Base-by-base conservation (phyloP, 768 basidiomycete species). In the Rhodotorula paludigena region DNA sequence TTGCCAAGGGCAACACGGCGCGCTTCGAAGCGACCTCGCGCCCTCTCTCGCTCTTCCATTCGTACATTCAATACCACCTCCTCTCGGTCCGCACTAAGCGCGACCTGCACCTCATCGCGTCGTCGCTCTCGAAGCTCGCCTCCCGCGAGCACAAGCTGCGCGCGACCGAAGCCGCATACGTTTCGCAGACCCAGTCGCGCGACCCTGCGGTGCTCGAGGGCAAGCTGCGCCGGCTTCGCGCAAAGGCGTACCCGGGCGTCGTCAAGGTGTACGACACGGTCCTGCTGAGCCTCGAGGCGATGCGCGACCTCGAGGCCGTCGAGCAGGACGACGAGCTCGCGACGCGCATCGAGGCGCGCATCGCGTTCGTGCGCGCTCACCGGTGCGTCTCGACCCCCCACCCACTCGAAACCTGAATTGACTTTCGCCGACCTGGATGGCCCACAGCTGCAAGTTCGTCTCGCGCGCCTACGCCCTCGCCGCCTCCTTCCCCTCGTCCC, bases 261-360 rank as follows among this genome's bases (percentile, higher is more conserved):
- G 87, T 96, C 77, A 94, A 94, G 78, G 74, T 80, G 2, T 84
- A 90, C 49, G 92, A 96, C 78, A 87, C 89, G 5, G 83, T 90
- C 38, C 78, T 94, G 28, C 91, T 94, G 79, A 88, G 87, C 74
- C 80, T 96, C 52, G 84, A 85, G 60, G 89, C 91, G 77, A 89
- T 94, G 85, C 82, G 89, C 35, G 84, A 84, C 11, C 81, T 96
- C 63, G 89, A 85, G 59, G 84, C 92, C 45, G 89, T 94, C 21
- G 90, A 94, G 74, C 90, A 92, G 77, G 89, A 86, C 73, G 87
- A 90, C 0, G 89, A 92, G 70, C 82, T 96, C 9, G 84, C 87
- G 0, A 81, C 87, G 9, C 87, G 85, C 23, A 84, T 92, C 5
- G 91, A 96, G 49, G 87, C 85, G 5, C 81, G 90, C 35, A 78